Conservation (phyloP, 306 rosid genomes). For the Prunus campanulata region DNA sequence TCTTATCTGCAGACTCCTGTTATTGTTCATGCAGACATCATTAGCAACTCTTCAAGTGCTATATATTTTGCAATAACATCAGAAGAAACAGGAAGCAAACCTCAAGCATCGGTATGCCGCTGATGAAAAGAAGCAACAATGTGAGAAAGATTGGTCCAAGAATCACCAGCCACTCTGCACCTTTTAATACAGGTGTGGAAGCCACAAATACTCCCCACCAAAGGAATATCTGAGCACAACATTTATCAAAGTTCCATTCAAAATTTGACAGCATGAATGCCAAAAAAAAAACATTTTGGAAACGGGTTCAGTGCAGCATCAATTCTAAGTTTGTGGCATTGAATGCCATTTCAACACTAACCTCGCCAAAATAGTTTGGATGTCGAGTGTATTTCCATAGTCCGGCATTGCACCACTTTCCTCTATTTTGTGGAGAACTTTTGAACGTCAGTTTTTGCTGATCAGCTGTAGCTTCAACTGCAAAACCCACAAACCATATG, state of each 20-base stretch:
- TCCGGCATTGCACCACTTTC: slow-evolving; percentile 86
- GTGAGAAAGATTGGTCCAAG: slow-evolving; percentile 82
- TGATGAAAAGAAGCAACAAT: slow-evolving; percentile 85
- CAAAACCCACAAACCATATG: slow-evolving; percentile 73
- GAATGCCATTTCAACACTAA: slow-evolving; percentile 36
- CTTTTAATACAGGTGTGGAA: slow-evolving; percentile 65
- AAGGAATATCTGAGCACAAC: slow-evolving; percentile 59
- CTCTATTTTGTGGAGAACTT: slow-evolving; percentile 56
- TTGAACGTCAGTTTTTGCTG: slow-evolving; percentile 81
- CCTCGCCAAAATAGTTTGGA: slow-evolving; percentile 99
- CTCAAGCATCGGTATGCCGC: slow-evolving; percentile 95
- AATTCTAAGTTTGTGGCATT: slow-evolving; percentile 15
- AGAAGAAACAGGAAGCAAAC: slow-evolving; percentile 48
- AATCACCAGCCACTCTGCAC: slow-evolving; percentile 89
- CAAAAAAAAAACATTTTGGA: neutral
- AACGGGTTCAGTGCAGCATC: slow-evolving; percentile 1
- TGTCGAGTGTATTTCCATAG: slow-evolving; percentile 92
- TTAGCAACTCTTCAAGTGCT: slow-evolving; percentile 15
- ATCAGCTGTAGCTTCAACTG: slow-evolving; percentile 77
- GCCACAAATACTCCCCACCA: slow-evolving; percentile 99
- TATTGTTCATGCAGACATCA: slow-evolving; percentile 29
- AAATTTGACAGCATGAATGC: slow-evolving; percentile 1
- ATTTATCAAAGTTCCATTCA: slow-evolving; percentile 23
- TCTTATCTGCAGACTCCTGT: slow-evolving; percentile 91
- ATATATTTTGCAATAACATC: slow-evolving; percentile 11